These are phyloP conservation scores for Corylus americana DNA, from an alignment of 306 rosid genomes.

Conservation along the genomic window DNA sequence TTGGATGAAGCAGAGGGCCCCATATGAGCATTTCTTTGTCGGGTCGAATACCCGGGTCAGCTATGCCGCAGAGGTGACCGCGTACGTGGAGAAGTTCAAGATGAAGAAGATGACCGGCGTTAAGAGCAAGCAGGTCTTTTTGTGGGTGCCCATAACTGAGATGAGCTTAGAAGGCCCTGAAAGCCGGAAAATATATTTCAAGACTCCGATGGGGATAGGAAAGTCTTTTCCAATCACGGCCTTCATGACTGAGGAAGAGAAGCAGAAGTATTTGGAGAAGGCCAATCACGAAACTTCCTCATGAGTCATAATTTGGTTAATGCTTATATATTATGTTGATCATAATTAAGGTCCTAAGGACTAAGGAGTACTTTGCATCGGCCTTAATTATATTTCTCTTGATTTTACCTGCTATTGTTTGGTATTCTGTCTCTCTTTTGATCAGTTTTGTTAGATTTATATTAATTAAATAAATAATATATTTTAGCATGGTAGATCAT, in stretches of 20 bases:
- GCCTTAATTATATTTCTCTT: too few species aligned
- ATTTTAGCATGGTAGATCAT: too few species aligned
- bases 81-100: constrained; percentile 64
- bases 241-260: constrained; percentile 63
- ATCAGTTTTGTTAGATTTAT: too few species aligned
- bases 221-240: constrained; percentile 62
- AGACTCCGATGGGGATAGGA: constrained; percentile 74
- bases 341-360: too few species aligned
- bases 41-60: constrained; percentile 51
- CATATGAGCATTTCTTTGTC: constrained; percentile 68
- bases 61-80: constrained; percentile 72
- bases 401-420: too few species aligned
- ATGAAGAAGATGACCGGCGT: constrained; percentile 86
- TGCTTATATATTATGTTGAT: too few species aligned
- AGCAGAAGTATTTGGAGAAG: constrained; percentile 41
- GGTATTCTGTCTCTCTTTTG: too few species aligned
- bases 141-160: constrained; percentile 75
- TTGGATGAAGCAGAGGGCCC: constrained; percentile 76
- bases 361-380: too few species aligned
- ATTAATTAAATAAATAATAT: too few species aligned
- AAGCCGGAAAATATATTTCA: constrained; percentile 49
- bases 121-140: constrained; percentile 67
- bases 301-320: too few species aligned
- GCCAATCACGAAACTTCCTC: neutral
- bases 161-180: constrained; percentile 62